Evolutionary conservation across 202 grass and related monocot genomes (phyloP), one percentile per base, ranked within the genome.

Genomic region (Panicum virgatum): DNA sequence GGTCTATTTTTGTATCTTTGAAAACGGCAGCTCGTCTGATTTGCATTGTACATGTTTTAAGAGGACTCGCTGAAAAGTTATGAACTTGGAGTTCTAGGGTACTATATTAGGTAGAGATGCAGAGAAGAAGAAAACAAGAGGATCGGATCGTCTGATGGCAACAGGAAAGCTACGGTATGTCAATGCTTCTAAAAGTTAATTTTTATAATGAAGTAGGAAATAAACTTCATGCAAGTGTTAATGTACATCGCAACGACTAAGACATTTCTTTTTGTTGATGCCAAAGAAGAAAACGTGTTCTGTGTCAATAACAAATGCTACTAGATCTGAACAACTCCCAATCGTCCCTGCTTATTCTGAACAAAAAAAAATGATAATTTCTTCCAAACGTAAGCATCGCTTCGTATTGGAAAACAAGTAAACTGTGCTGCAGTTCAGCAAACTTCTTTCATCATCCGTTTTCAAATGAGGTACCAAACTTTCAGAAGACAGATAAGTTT

Each of bases 111-210:
- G 57, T 65, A 63, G 43, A 53, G 10, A 73, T 19, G 20, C 59
- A 30, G 10, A 73, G 19, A 54, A 45, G 0, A 53, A 11, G 70
- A 54, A 23, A 52, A 56, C 19, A 32, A 65, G 8, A 69, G 25
- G 77, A 69, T 77, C 14, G 54, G 51, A 48, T 48, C 18, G 15
- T 77, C 63, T 38, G 73, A 83, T 46, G 1, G 48, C 48, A 37
- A 45, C 46, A 57, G 23, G 9, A 38, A 77, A 50, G 0, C 73
- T 40, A 56, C 10, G n/a, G n/a, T n/a, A 2, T 56, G 7, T 30
- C 23, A 1, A 12, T 19, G 30, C 13, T 40, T 58, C 12, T n/a
- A 18, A 38, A 9, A 26, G 8, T 59, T 76, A 9, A 4, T n/a
- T n/a, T n/a, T n/a, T n/a, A n/a, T n/a, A n/a, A 5, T 18, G 23